Evolutionary conservation across 192 early-diverging fungal genomes (phyloP), one percentile per base, ranked within the genome.

Genomic region (Backusella tarrabulga): DNA sequence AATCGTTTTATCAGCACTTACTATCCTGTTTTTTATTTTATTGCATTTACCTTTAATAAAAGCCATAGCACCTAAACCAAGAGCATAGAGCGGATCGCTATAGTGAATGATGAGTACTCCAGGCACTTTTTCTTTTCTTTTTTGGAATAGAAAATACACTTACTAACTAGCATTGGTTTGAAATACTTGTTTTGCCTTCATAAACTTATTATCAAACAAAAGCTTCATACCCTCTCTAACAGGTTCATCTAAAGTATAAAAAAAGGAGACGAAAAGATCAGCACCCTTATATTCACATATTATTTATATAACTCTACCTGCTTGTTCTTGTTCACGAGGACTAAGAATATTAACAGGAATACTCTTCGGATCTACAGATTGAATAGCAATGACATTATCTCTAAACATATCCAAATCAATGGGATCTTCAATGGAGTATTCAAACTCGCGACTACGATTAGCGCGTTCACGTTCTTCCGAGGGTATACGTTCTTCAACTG

Each of bases 181-280:
- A 78, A 89, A 89, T 54, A 85, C 78, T 68, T 77, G 78, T 36
- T 89, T 84, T 44, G 88, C 86, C 23, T 85, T 80, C 46, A 83
- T 73, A 68, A 87, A 89, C 63, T 85, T 68, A 77, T 89, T 89
- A 52, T 87, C 84, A 72, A 89, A 87, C 36, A 89, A 85, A 36
- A 80, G 80, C 32, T 81, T 54, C 71, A 83, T 83, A 12, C 77
- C 81, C 23, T 76, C 72, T 7, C 36, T 35, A 17, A 83, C 73
- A 50, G 69, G 71, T 14, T 77, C 71, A 74, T 83, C 81, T 82
- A 54, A 38, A 17, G 1, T 32, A 32, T 32, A 32, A 50, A 17
- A 68, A 34, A 38, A 42, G 34, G 42, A 71, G 26, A 36, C 34
- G 21, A 26, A 46, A n/a, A 34, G 46, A 7, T 50, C 46, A 50